Evolutionary conservation across 768 basidiomycete genomes (phyloP).

Genomic region (Xanthoconium purpureum): DNA sequence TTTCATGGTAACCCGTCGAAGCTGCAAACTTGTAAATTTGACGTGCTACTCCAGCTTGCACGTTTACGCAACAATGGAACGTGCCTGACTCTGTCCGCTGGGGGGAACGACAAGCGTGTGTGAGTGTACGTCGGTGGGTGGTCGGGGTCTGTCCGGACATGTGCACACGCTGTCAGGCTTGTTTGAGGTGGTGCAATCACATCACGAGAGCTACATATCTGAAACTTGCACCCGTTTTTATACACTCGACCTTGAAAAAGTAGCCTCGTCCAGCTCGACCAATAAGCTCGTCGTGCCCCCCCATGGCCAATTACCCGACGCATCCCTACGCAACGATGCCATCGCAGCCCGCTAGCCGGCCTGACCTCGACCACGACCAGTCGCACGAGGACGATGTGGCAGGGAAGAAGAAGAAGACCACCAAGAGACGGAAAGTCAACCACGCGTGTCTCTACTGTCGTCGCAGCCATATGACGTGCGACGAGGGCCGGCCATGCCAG

Average conservation of each 20-base stretch:
- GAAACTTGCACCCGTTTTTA: constrained; percentile 26
- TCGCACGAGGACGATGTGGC: neutral
- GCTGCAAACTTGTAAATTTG: constrained; percentile 1
- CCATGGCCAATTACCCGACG: constrained; percentile 28
- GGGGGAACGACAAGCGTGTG: neutral
- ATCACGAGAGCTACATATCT: constrained; percentile 18
- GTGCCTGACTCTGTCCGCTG: neutral
- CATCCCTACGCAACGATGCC: constrained; percentile 28
- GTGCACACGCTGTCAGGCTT: constrained; percentile 19
- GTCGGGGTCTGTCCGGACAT: constrained; percentile 21
- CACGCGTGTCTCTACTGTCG: constrained; percentile 94
- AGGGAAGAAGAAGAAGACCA: constrained; percentile 20
- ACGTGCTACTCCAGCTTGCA: constrained; percentile 2
- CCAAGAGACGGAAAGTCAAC: constrained; percentile 82
- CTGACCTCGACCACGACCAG: constrained; percentile 28
- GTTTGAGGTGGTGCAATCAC: constrained; percentile 24
- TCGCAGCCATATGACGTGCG: constrained; percentile 90
- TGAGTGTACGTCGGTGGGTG: constrained; percentile 7
- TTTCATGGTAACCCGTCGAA: neutral
- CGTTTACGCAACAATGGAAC: constrained; percentile 9
- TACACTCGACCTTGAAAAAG: constrained; percentile 18
- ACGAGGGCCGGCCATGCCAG: constrained; percentile 86
- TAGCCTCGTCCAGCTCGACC: constrained; percentile 6
- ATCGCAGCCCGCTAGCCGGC: constrained; percentile 8
- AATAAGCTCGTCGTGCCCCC: neutral